A percentile compares a stretch with the other conserved stretches of the same genome.
Evolutionary conservation across 139 green algal species (phyloP).

Genomic region (Chlamydomonas schloesseri): DNA sequence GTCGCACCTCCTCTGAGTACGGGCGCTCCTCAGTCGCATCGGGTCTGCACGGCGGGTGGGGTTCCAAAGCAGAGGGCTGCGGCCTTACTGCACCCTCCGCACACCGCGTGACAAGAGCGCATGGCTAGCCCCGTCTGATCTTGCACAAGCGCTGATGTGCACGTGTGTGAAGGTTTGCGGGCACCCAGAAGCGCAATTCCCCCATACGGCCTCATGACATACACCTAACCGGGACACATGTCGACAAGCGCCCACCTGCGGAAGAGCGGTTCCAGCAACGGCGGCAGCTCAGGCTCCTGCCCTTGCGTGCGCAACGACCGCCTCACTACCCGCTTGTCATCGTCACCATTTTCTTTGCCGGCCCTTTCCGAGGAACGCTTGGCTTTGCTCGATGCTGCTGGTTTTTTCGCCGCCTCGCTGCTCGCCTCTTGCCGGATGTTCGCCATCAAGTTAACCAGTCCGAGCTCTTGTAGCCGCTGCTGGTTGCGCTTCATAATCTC

Average conservation of each 20-base stretch:
- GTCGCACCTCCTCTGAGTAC: background rate
- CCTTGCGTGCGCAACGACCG: background rate
- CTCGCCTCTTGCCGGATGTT: background rate
- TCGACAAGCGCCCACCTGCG: background rate
- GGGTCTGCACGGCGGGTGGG: background rate
- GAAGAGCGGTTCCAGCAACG: background rate
- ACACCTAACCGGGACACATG: no score
- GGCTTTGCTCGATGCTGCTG: no score
- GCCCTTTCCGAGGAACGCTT: no score
- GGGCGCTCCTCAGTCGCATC: background rate
- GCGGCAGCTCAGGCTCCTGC: slow-evolving; percentile 12
- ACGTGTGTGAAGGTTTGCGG: no score
- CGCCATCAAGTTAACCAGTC: background rate
- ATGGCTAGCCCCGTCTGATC: no score
- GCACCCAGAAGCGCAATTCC: no score
- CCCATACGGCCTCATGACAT: no score
- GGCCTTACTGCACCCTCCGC: no score
- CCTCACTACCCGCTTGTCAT: background rate
- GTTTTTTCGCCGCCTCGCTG: no score
- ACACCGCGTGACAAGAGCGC: no score
- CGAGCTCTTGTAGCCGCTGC: slow-evolving; percentile 1
- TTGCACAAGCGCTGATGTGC: no score
- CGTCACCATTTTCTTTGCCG: background rate
- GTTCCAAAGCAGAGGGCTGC: no score
- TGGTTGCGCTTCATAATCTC: slow-evolving; percentile 24